Evolutionary conservation across 768 basidiomycete genomes (phyloP), one percentile per base, ranked within the genome.

Genomic region (Boletus barrowsii): DNA sequence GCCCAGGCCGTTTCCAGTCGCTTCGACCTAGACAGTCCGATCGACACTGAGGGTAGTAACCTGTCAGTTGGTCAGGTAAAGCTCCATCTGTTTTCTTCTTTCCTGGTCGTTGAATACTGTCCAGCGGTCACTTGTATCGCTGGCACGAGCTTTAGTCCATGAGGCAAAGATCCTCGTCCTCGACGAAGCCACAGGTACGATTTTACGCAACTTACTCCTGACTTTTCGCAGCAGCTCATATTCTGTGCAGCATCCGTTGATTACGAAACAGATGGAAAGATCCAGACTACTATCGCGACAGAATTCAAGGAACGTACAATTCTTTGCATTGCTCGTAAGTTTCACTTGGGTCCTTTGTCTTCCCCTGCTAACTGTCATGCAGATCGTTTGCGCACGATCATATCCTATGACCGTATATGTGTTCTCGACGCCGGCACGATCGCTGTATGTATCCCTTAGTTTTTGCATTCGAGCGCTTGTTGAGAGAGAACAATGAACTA

Each of bases 121-220:
- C 57, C 59, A 93, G 83, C 80, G 93, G 22, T 90, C 87, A 10
- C 75, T 96, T 32, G 88, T 96, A 18, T 91, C 90, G 3, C 78
- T 96, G 30, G 95, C 95, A 15, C 79, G 95, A 33, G 95, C 94
- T 0, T 72, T 97, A 24, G 93, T 96, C 33, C 90, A 93, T 61
- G 82, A 93, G 65, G 79, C 87, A 13, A 86, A 83, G 66, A 83
- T 96, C 32, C 83, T 95, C 46, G 84, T 97, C 43, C 76, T 98
- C 11, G 94, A 97, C 66, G 93, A 95, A 74, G 93, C 93, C 0
- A 94, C 92, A 46, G 86, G 83, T 82, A 60, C 44, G 61, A 49
- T 17, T 36, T 45, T 22, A 37, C 11, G 5, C 13, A 5, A 29
- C 26, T 5, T 10, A 26, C 29, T 42, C 35, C 20, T 35, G n/a